These are phyloP conservation scores for Ophiostoma montium DNA, from an alignment of 2,329 filamentous ascomycete species.

Conservation along the genomic window DNA sequence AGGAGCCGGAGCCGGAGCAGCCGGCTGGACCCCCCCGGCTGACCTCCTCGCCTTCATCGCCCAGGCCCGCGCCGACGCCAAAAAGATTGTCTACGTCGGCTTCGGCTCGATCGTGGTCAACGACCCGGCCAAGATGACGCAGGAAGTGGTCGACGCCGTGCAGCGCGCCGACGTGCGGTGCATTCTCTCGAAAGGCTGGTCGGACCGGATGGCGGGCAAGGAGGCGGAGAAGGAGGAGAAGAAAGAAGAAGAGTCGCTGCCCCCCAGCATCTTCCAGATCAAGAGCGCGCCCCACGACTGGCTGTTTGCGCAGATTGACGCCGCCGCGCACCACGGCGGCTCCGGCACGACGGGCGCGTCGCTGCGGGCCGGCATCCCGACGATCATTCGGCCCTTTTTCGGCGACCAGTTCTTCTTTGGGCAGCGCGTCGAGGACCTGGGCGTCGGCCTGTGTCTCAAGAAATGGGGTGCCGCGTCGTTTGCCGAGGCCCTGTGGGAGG, in stretches of 20 bases:
- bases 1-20: neutral
- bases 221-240: conserved; percentile 18
- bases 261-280: conserved; percentile 60
- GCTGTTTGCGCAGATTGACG: conserved; percentile 89
- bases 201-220: conserved; percentile 49
- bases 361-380: conserved; percentile 78
- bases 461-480: conserved; percentile 82
- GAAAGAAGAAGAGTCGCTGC: neutral
- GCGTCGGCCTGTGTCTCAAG: conserved; percentile 79
- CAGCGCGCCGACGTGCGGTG: conserved; percentile 84
- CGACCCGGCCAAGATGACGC: conserved; percentile 75
- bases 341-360: conserved; percentile 91
- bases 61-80: conserved; percentile 64
- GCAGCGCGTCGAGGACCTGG: conserved; percentile 75
- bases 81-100: conserved; percentile 92
- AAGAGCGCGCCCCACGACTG: conserved; percentile 90
- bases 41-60: conserved; percentile 71
- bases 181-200: conserved; percentile 94
- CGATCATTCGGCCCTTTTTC: conserved; percentile 93
- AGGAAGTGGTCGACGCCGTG: conserved; percentile 86
- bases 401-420: conserved; percentile 98
- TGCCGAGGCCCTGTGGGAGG: conserved; percentile 78
- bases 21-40: conserved; percentile 54
- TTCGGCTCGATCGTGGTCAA: conserved; percentile 94
- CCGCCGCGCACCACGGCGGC: conserved; percentile 86